A percentile compares a stretch with the other conserved stretches of the same genome.
Conservation (phyloP, 768 basidiomycete species). For the Phaffia tasmanica region DNA sequence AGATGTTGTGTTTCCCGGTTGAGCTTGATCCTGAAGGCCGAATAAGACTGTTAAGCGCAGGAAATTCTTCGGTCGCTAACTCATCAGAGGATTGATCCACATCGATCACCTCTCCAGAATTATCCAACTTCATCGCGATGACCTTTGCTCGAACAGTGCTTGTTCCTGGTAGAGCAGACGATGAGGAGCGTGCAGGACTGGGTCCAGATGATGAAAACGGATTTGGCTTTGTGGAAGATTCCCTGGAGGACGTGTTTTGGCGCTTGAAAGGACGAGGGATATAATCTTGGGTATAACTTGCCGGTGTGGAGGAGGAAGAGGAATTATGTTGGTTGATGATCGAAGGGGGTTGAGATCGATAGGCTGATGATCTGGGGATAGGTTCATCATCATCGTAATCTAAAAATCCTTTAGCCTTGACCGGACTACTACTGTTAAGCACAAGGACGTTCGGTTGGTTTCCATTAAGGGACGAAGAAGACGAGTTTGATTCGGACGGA, state of each 20-base stretch:
- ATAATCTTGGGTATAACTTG: neutral
- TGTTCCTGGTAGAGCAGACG: too few relatives aligned
- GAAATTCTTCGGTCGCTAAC: too few relatives aligned
- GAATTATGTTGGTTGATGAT: neutral
- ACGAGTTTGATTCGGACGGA: neutral
- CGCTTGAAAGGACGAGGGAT: constrained; percentile 3
- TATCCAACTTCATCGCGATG: too few relatives aligned
- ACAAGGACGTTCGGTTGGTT: constrained; percentile 14
- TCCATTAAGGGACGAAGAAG: neutral
- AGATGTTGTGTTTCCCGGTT: too few relatives aligned
- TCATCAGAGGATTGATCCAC: too few relatives aligned
- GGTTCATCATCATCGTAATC: constrained; percentile 17
- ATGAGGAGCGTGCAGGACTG: neutral
- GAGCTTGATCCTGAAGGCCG: too few relatives aligned
- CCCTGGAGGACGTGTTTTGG: neutral
- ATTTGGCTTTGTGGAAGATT: constrained; percentile 2
- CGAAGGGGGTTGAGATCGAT: neutral
- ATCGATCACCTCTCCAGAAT: too few relatives aligned
- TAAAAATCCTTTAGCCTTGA: constrained; percentile 3
- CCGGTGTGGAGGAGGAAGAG: constrained; percentile 4
- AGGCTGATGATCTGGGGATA: neutral
- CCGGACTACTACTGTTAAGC: constrained; percentile 7
- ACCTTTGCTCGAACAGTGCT: too few relatives aligned
- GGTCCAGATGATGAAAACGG: constrained; percentile 2
- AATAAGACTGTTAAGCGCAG: too few relatives aligned